phyloP scores from a whole-genome alignment of 208 protist species.

The Wallacemonas sp. region DNA sequence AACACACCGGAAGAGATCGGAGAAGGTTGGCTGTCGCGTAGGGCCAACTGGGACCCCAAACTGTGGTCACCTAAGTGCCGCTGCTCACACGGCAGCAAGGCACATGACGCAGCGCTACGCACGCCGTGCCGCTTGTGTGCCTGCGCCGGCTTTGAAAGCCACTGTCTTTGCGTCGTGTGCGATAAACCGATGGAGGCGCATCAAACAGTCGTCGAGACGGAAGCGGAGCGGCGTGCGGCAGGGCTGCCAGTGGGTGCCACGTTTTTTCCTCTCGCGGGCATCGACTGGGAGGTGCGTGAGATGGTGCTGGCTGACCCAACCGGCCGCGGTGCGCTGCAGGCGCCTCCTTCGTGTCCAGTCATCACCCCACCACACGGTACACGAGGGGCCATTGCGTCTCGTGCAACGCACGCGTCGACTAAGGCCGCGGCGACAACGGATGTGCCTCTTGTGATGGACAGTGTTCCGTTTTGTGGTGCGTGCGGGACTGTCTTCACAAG shows the following conservation, averaged over 20 bases:
- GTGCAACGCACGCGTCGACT: neutral
- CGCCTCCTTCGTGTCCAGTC: constrained; percentile 17
- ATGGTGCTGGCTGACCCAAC: constrained; percentile 58
- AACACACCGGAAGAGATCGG: constrained; percentile 88
- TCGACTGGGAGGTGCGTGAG: constrained; percentile 69
- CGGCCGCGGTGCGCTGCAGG: constrained; percentile 44
- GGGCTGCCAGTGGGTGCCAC: constrained; percentile 57
- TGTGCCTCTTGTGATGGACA: constrained; percentile 7
- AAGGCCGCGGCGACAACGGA: neutral
- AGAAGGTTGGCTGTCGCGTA: constrained; percentile 74
- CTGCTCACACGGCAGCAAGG: constrained; percentile 66
- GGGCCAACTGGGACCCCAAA: constrained; percentile 56
- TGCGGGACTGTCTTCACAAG: constrained; percentile 62
- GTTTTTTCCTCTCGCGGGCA: constrained; percentile 66
- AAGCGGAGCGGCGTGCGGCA: constrained; percentile 34
- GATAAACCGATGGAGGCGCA: constrained; percentile 84
- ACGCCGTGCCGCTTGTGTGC: constrained; percentile 30
- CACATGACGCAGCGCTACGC: constrained; percentile 37
- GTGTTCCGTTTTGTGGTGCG: constrained; percentile 33
- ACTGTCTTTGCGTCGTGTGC: constrained; percentile 85
- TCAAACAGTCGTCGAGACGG: constrained; percentile 77
- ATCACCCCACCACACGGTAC: neutral
- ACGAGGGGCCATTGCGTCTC: neutral
- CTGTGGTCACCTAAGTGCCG: constrained; percentile 80
- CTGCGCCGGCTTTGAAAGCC: constrained; percentile 50